These are phyloP conservation scores for Venturiaceae sp. DNA, from an alignment of 2,329 filamentous ascomycete genomes.

Conservation along the genomic window DNA sequence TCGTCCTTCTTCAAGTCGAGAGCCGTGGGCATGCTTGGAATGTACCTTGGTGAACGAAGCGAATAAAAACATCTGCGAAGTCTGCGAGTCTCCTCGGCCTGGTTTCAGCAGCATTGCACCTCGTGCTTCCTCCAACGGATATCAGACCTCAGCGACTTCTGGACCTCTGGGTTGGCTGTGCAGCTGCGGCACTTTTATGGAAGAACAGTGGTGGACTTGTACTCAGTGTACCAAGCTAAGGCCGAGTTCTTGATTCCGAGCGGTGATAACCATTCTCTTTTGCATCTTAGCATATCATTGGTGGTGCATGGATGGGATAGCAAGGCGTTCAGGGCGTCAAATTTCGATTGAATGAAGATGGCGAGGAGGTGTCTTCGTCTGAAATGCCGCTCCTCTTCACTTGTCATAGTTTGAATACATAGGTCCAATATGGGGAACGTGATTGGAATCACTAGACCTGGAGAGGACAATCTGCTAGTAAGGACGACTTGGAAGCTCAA, in stretches of 20 bases:
- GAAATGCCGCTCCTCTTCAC: too few relatives aligned
- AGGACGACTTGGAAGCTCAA: too few relatives aligned
- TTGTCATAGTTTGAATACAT: too few relatives aligned
- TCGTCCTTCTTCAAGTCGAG: background rate
- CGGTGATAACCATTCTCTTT: background rate
- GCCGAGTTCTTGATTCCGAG: conserved; percentile 2
- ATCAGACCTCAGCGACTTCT: conserved; percentile 26
- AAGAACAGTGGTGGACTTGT: conserved; percentile 56
- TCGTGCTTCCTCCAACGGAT: conserved; percentile 11
- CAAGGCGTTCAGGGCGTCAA: too few relatives aligned
- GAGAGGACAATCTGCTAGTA: too few relatives aligned
- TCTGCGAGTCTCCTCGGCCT: conserved; percentile 34
- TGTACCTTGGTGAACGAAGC: conserved; percentile 54
- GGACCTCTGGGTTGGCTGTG: conserved; percentile 50
- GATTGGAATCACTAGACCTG: too few relatives aligned
- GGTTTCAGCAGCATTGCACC: conserved; percentile 1
- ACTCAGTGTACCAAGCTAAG: conserved; percentile 52
- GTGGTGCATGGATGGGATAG: too few relatives aligned
- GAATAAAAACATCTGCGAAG: conserved; percentile 51
- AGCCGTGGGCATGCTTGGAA: conserved; percentile 47
- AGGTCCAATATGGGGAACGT: too few relatives aligned
- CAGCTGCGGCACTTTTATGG: conserved; percentile 52
- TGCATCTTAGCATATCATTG: background rate
- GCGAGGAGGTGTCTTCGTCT: too few relatives aligned
- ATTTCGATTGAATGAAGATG: too few relatives aligned